phyloP scores from a whole-genome alignment of 805 yeast genomes.

The Nakazawaea ernobii region DNA sequence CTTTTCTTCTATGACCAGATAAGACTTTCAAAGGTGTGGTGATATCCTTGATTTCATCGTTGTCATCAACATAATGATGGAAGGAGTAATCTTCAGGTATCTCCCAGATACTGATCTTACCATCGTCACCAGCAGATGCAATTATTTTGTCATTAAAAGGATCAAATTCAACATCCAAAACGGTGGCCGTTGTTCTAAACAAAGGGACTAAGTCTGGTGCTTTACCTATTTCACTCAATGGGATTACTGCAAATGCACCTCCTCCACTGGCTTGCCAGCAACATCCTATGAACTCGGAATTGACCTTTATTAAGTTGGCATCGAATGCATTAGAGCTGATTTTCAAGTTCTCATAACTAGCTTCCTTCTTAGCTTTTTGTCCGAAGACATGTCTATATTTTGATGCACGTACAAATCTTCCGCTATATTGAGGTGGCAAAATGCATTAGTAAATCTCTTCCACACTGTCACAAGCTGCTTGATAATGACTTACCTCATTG shows the following conservation, averaged over 20 bases:
- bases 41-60: conserved; percentile 55
- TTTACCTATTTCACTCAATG: conserved; percentile 80
- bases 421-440: conserved; percentile 33
- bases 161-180: conserved; percentile 91
- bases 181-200: conserved; percentile 92
- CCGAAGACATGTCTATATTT: conserved; percentile 96
- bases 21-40: conserved; percentile 65
- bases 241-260: conserved; percentile 95
- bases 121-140: conserved; percentile 78
- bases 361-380: conserved; percentile 70
- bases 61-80: conserved; percentile 45
- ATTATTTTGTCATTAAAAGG: conserved; percentile 77
- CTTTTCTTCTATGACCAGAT: conserved; percentile 87
- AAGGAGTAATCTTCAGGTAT: conserved; percentile 80
- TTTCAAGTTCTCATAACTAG: conserved; percentile 68
- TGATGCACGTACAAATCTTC: conserved; percentile 92
- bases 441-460: no score
- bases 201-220: conserved; percentile 90
- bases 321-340: conserved; percentile 95
- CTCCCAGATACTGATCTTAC: conserved; percentile 78
- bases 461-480: no score
- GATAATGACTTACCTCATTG: conserved; percentile 18
- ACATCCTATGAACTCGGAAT: conserved; percentile 79
- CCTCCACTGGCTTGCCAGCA: conserved; percentile 97
- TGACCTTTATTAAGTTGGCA: conserved; percentile 80